These are phyloP conservation scores for Rubroshorea leprosula DNA, from an alignment of 345 rosid species.

Conservation along the genomic window DNA sequence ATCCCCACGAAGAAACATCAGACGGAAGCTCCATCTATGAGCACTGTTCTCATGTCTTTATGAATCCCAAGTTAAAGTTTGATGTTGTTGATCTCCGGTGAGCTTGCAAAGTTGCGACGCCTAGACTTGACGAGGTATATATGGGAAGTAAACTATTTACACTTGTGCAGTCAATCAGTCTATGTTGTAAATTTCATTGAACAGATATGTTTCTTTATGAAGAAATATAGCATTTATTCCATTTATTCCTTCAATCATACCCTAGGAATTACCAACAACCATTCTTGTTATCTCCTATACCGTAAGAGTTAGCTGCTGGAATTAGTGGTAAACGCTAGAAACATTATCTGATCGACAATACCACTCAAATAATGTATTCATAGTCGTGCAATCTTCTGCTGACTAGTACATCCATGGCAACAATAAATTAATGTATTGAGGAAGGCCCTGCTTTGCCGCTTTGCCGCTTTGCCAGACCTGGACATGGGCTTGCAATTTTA, in stretches of 20 bases:
- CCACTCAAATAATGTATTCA: no score
- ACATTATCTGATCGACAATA: no score
- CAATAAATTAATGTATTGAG: not conserved
- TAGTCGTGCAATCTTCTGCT: not conserved
- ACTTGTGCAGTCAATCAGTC: not conserved
- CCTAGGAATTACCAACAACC: not conserved
- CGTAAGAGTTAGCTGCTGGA: no score
- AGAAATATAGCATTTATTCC: not conserved
- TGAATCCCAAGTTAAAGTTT: constrained; percentile 59
- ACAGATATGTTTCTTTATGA: not conserved
- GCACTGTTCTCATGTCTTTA: constrained; percentile 87
- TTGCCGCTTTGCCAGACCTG: no score
- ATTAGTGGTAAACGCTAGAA: no score
- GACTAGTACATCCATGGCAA: not conserved
- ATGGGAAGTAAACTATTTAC: not conserved
- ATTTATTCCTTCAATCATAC: not conserved
- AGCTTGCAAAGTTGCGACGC: constrained; percentile 20
- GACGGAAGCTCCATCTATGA: constrained; percentile 84
- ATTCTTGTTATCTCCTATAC: no score
- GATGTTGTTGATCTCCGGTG: constrained; percentile 90
- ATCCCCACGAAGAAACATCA: constrained; percentile 87
- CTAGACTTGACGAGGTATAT: not conserved
- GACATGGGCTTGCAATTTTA: no score
- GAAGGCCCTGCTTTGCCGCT: not conserved
- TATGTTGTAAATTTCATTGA: constrained; percentile 11